These are phyloP conservation scores for Didymella segeticola DNA, from an alignment of 2,329 filamentous ascomycete species.

Conservation along the genomic window DNA sequence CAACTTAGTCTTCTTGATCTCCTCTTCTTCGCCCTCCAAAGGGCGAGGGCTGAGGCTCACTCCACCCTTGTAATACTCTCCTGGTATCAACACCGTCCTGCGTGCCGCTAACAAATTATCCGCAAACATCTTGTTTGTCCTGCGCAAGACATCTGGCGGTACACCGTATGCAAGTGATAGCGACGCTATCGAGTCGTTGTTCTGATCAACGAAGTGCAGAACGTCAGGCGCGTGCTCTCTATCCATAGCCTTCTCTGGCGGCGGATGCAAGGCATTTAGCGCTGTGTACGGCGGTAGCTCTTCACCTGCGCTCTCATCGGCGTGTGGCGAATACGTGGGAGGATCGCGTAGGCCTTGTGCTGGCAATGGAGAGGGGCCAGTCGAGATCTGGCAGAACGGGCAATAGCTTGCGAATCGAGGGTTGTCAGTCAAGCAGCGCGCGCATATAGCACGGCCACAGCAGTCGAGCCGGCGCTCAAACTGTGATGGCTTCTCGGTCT, in stretches of 20 bases:
- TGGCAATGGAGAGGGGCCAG: slow-evolving; percentile 64
- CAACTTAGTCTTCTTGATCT: slow-evolving; percentile 72
- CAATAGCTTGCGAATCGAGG: slow-evolving; percentile 70
- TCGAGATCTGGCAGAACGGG: slow-evolving; percentile 79
- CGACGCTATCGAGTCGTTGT: slow-evolving; percentile 70
- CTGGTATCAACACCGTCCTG: slow-evolving; percentile 74
- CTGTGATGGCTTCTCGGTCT: slow-evolving; percentile 67
- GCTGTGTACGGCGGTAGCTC: slow-evolving; percentile 54
- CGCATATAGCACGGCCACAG: slow-evolving; percentile 75
- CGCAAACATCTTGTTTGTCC: slow-evolving; percentile 72
- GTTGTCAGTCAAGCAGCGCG: slow-evolving; percentile 72
- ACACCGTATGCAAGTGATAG: slow-evolving; percentile 76
- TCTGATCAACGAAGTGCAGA: slow-evolving; percentile 76
- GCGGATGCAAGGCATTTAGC: slow-evolving; percentile 35
- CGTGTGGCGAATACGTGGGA: slow-evolving; percentile 66
- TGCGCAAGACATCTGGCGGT: slow-evolving; percentile 67
- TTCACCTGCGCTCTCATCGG: slow-evolving; percentile 40
- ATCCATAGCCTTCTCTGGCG: slow-evolving; percentile 39
- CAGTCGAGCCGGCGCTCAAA: slow-evolving; percentile 70
- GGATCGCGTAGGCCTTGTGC: slow-evolving; percentile 69
- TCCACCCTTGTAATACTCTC: slow-evolving; percentile 70
- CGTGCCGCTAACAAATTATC: slow-evolving; percentile 75
- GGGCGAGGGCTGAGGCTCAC: slow-evolving; percentile 73
- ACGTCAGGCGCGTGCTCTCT: slow-evolving; percentile 64
- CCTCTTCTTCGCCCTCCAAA: slow-evolving; percentile 76